Percentiles rank a stretch among this genome's conserved stretches.
Evolutionary conservation across 371 early-diverging fungal genomes (phyloP).

Genomic region (Mucor velutinosus): DNA sequence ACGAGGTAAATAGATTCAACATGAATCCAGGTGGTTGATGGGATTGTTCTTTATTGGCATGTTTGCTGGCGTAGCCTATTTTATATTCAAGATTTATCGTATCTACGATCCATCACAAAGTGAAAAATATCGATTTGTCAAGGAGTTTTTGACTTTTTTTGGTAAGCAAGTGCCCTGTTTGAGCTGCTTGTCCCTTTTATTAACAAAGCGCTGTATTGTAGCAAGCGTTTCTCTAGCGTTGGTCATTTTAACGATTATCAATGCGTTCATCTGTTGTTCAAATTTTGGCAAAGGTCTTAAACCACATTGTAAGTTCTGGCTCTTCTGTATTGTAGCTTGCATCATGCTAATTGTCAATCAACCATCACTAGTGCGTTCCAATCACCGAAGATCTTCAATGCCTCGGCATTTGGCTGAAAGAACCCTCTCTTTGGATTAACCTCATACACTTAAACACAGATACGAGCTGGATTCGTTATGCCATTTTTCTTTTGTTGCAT

Average conservation of each 20-base stretch:
- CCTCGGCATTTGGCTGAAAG: conserved; percentile 16
- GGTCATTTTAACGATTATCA: conserved; percentile 69
- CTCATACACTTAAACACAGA: background rate
- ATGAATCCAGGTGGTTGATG: conserved; percentile 58
- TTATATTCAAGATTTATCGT: conserved; percentile 82
- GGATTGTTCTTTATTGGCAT: conserved; percentile 69
- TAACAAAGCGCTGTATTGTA: conserved; percentile 20
- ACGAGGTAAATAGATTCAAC: conserved; percentile 31
- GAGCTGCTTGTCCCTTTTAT: background rate
- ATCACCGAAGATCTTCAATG: conserved; percentile 15
- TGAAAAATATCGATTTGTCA: conserved; percentile 62
- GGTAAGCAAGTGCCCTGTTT: conserved; percentile 46
- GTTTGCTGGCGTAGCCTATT: conserved; percentile 76
- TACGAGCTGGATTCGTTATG: conserved; percentile 9
- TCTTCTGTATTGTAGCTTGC: background rate
- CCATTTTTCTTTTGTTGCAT: conserved; percentile 4
- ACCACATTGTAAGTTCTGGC: conserved; percentile 38
- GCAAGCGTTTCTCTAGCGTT: conserved; percentile 70
- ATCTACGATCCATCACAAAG: conserved; percentile 71
- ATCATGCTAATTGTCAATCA: background rate
- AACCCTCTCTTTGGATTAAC: conserved; percentile 27
- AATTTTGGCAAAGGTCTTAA: conserved; percentile 89
- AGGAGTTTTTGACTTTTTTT: conserved; percentile 86
- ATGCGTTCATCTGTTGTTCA: conserved; percentile 67
- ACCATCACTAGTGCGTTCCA: background rate